Evolutionary conservation across 176 grass and related monocot genomes (phyloP).

Genomic region (sorghum (Sorghum bicolor)): DNA sequence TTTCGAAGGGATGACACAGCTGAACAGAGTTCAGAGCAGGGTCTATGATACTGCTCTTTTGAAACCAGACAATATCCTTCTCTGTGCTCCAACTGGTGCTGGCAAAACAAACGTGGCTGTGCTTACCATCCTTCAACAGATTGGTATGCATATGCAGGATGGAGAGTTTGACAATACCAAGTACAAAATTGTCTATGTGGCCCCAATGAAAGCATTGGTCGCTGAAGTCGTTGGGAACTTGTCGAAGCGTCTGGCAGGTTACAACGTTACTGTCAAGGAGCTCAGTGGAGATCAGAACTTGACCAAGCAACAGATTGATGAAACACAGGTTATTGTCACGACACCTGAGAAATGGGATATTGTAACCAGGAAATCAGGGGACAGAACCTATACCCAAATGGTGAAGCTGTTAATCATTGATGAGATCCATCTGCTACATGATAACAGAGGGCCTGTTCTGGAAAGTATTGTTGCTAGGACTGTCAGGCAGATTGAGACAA

Average conservation of each 20-base stretch:
- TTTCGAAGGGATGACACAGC: slow-evolving; percentile 79
- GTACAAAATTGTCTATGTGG: slow-evolving; percentile 97
- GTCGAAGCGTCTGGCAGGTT: slow-evolving; percentile 55
- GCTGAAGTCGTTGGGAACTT: slow-evolving; percentile 96
- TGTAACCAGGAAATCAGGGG: slow-evolving; percentile 93
- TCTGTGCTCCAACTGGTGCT: slow-evolving; percentile 94
- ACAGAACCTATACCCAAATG: slow-evolving; percentile 89
- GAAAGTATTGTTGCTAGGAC: slow-evolving; percentile 98
- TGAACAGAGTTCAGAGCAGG: slow-evolving; percentile 92
- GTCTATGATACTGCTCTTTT: slow-evolving; percentile 89
- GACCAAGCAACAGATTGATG: slow-evolving; percentile 87
- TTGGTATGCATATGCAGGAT: slow-evolving; percentile 82
- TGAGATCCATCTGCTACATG: slow-evolving; percentile 95
- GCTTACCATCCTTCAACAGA: slow-evolving; percentile 87
- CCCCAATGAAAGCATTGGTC: slow-evolving; percentile 98
- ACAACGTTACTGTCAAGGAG: slow-evolving; percentile 73
- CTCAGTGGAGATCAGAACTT: slow-evolving; percentile 91
- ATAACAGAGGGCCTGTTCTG: slow-evolving; percentile 92
- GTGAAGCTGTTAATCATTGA: slow-evolving; percentile 95
- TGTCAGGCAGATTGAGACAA: slow-evolving; percentile 85
- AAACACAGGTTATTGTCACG: slow-evolving; percentile 97
- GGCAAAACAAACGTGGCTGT: slow-evolving; percentile 98
- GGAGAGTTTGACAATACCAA: slow-evolving; percentile 68
- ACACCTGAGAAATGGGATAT: slow-evolving; percentile 99
- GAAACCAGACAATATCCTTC: slow-evolving; percentile 71